Conservation (phyloP, 768 basidiomycete species). For the Psilocybe cyanescens region DNA sequence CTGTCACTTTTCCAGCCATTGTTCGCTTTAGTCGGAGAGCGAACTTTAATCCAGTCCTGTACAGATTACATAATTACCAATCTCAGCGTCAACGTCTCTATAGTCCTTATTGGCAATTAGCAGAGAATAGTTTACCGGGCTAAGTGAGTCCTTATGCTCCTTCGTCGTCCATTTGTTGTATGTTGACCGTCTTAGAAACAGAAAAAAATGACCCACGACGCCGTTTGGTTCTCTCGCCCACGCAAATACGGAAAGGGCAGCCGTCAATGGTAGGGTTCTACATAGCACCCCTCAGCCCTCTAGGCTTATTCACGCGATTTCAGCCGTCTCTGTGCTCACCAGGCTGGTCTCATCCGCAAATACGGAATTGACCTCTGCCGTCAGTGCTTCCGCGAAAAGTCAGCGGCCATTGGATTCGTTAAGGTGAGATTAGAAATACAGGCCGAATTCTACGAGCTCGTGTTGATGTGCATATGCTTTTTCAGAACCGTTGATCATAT, state of each 20-base stretch:
- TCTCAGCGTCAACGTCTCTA: constrained; percentile 14
- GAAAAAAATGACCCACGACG: constrained; percentile 94
- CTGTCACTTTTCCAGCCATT: constrained; percentile 4
- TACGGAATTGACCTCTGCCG: constrained; percentile 97
- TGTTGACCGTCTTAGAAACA: constrained; percentile 11
- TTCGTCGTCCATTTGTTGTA: constrained; percentile 1
- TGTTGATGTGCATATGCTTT: constrained; percentile 4
- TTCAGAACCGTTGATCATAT: constrained; percentile 31
- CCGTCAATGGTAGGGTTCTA: constrained; percentile 80
- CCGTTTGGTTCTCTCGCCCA: constrained; percentile 96
- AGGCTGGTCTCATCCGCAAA: constrained; percentile 97
- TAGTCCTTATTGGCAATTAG: constrained; percentile 21
- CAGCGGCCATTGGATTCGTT: constrained; percentile 89
- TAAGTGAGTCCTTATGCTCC: constrained; percentile 29
- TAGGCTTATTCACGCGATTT: constrained; percentile 9
- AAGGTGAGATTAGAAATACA: constrained; percentile 61
- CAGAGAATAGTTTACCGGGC: constrained; percentile 27
- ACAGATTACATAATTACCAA: constrained; percentile 41
- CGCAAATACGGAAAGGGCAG: constrained; percentile 95
- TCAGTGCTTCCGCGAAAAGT: constrained; percentile 98
- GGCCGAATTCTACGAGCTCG: background rate
- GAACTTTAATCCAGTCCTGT: constrained; percentile 41
- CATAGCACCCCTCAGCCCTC: background rate
- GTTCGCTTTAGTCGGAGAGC: constrained; percentile 27
- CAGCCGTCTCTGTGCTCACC: constrained; percentile 95